Evolutionary conservation across 1,284 basidiomycete genomes (phyloP).

Genomic region (Farysia itapuensis): DNA sequence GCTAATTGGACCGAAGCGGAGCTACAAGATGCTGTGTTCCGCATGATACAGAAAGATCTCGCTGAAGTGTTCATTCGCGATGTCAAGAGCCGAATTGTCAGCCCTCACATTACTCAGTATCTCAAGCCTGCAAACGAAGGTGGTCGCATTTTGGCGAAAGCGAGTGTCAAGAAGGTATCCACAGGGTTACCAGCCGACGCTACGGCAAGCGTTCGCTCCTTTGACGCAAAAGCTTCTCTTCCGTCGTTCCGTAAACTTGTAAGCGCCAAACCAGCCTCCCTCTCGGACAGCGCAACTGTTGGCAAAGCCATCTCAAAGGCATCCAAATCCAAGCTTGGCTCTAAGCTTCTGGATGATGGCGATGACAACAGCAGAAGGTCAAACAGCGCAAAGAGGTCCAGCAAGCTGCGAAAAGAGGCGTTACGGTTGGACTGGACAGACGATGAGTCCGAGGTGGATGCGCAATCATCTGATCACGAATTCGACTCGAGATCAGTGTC

Average conservation of each 20-base stretch:
- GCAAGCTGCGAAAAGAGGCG: neutral
- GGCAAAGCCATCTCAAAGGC: neutral
- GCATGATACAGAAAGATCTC: conserved; percentile 70
- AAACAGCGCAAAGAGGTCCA: neutral
- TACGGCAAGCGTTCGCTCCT: neutral
- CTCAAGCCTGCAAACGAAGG: conserved; percentile 64
- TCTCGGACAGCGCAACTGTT: neutral
- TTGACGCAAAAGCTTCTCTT: conserved; percentile 10
- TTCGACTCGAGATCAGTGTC: neutral
- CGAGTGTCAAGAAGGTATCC: conserved; percentile 9
- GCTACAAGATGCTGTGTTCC: conserved; percentile 68
- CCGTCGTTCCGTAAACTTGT: conserved; percentile 39
- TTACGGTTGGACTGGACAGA: neutral
- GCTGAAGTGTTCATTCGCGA: conserved; percentile 69
- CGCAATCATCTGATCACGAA: neutral
- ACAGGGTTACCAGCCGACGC: conserved; percentile 2
- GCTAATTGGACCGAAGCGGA: conserved; percentile 67
- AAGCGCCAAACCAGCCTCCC: neutral
- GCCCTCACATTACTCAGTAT: conserved; percentile 66
- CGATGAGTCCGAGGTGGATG: conserved; percentile 10
- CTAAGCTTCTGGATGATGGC: neutral
- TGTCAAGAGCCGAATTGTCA: conserved; percentile 70
- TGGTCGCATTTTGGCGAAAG: conserved; percentile 24
- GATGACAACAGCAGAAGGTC: neutral
- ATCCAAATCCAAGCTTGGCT: neutral